Percentiles rank a stretch among this genome's conserved stretches.
phyloP scores from a whole-genome alignment of 768 basidiomycete genomes.

The Tricholoma flavovirens region DNA sequence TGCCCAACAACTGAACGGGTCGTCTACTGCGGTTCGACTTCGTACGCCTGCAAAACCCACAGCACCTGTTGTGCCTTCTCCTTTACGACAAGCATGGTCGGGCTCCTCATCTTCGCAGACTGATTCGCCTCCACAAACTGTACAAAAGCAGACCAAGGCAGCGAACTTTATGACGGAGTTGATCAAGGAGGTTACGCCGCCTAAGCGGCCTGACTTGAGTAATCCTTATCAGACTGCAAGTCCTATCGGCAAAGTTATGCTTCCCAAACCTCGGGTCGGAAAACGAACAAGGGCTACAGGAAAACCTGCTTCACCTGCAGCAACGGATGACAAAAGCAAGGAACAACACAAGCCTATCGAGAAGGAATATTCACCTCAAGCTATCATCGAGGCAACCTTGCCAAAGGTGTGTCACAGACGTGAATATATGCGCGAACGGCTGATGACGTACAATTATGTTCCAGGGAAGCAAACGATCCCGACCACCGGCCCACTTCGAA shows the following conservation, averaged over 20 bases:
- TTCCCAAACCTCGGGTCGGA: constrained; percentile 36
- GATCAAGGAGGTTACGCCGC: constrained; percentile 65
- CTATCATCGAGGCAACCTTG: constrained; percentile 72
- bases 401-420: constrained; percentile 48
- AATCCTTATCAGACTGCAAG: constrained; percentile 77
- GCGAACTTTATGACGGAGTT: constrained; percentile 66
- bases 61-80: constrained; percentile 63
- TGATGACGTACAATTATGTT: constrained; percentile 5
- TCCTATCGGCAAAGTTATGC: constrained; percentile 46
- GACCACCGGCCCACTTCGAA: constrained; percentile 58
- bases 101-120: constrained; percentile 32
- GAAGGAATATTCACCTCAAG: constrained; percentile 46
- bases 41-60: constrained; percentile 48
- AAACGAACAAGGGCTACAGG: constrained; percentile 41
- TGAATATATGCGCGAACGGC: neutral
- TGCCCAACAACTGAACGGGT: constrained; percentile 12
- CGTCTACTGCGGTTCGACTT: constrained; percentile 29
- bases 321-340: constrained; percentile 25
- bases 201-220: constrained; percentile 58
- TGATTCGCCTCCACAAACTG: constrained; percentile 27
- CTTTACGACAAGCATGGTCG: constrained; percentile 71
- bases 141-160: constrained; percentile 53
- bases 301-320: constrained; percentile 27
- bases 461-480: constrained; percentile 74
- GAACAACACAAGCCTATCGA: constrained; percentile 15